These are phyloP conservation scores for Tolypocladium ovalisporum DNA, from an alignment of 2,329 filamentous ascomycete genomes.

Conservation along the genomic window DNA sequence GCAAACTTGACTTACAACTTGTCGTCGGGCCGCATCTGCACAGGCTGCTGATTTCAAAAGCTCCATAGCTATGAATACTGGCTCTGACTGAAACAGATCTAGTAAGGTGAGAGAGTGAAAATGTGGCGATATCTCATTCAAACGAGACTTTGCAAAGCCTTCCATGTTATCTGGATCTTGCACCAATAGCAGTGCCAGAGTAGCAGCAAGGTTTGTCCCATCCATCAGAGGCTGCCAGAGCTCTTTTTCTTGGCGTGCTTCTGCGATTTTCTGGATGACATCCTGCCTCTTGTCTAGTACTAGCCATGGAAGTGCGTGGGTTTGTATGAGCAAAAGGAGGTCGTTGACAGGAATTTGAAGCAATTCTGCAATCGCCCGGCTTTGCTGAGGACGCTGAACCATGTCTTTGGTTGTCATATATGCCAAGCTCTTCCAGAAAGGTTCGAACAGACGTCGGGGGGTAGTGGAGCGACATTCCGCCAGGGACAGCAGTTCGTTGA, in stretches of 20 bases:
- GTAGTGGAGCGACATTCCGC: conserved; percentile 53
- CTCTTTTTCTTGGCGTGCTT: conserved; percentile 61
- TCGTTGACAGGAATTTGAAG: conserved; percentile 64
- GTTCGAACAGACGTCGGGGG: conserved; percentile 61
- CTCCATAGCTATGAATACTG: conserved; percentile 66
- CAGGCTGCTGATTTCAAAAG: conserved; percentile 72
- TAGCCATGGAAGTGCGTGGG: conserved; percentile 74
- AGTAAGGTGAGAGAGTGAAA: conserved; percentile 58
- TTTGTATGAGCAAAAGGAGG: conserved; percentile 66
- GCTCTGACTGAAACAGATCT: conserved; percentile 62
- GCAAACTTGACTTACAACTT: conserved; percentile 36
- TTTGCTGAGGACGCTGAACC: conserved; percentile 68
- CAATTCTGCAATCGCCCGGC: conserved; percentile 68
- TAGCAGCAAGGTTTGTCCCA: conserved; percentile 42
- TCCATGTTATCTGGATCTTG: conserved; percentile 50
- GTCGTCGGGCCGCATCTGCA: conserved; percentile 43
- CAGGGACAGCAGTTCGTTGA: conserved; percentile 68
- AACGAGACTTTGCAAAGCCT: conserved; percentile 53
- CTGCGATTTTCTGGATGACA: conserved; percentile 70
- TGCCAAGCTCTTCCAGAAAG: conserved; percentile 82
- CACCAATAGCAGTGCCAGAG: conserved; percentile 47
- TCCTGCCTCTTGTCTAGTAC: conserved; percentile 70
- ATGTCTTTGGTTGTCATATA: conserved; percentile 77
- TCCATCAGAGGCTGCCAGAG: conserved; percentile 45
- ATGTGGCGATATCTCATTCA: conserved; percentile 58